Conservation (phyloP, 2,329 filamentous ascomycete species). For the Coniochaeta sp. region DNA sequence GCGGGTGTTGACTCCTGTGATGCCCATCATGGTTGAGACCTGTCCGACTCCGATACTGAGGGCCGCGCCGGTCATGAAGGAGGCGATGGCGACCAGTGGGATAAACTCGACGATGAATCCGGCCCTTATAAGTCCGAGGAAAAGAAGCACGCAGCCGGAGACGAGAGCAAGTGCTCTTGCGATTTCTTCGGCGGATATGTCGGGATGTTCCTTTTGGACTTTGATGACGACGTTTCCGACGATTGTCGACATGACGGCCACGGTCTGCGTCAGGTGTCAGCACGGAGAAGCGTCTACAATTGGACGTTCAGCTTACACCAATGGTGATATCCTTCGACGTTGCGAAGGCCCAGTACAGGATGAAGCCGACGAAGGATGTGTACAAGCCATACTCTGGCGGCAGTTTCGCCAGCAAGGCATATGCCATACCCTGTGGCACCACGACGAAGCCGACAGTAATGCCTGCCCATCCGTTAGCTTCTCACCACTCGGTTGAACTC, state of each 20-base stretch:
- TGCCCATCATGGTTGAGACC: conserved; percentile 35
- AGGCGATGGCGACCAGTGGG: conserved; percentile 40
- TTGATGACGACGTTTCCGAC: conserved; percentile 37
- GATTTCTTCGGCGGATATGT: conserved; percentile 28
- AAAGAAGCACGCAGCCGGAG: conserved; percentile 34
- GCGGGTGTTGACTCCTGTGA: conserved; percentile 34
- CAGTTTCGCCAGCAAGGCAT: conserved; percentile 64
- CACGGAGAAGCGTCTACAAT: background rate
- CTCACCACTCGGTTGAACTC: background rate
- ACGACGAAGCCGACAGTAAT: conserved; percentile 56
- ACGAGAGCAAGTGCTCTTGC: conserved; percentile 38
- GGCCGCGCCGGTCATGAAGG: conserved; percentile 44
- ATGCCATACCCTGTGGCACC: conserved; percentile 64
- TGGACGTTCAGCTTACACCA: conserved; percentile 34
- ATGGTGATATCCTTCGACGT: conserved; percentile 84
- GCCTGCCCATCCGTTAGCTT: conserved; percentile 13
- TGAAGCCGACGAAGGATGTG: conserved; percentile 73
- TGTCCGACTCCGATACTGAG: conserved; percentile 44
- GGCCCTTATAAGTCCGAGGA: conserved; percentile 36
- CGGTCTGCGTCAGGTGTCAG: conserved; percentile 36
- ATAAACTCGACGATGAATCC: conserved; percentile 47
- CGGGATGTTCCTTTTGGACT: conserved; percentile 26
- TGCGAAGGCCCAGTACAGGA: conserved; percentile 78
- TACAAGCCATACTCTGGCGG: conserved; percentile 67
- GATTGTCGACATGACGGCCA: conserved; percentile 43